These are phyloP conservation scores for Rosa hybrid DNA, from an alignment of 331 rosid species.

Conservation along the genomic window DNA sequence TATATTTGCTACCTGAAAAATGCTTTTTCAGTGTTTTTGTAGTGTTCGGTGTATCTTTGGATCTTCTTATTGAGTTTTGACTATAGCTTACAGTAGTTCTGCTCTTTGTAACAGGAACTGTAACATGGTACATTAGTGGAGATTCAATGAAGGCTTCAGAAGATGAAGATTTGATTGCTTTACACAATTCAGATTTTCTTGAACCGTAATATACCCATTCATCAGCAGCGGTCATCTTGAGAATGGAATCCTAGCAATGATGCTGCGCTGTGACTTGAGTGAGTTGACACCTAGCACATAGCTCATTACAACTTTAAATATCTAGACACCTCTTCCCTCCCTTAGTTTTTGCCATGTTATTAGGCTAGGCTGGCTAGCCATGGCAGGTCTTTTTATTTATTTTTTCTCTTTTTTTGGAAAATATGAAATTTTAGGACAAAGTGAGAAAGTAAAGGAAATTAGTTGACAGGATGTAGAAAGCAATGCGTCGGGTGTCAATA, in stretches of 20 bases:
- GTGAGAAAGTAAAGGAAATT: conserved; percentile 1
- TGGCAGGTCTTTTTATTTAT: background rate
- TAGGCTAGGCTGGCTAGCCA: conserved; percentile 11
- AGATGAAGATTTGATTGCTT: conserved; percentile 67
- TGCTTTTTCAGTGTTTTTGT: background rate
- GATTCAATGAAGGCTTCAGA: conserved; percentile 66
- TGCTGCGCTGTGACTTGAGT: conserved; percentile 16
- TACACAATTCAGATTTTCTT: conserved; percentile 54
- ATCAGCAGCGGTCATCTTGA: background rate
- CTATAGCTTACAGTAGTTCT: conserved; percentile 20
- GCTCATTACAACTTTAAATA: background rate
- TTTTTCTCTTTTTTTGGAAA: background rate
- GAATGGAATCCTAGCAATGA: conserved; percentile 21
- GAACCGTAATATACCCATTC: conserved; percentile 37
- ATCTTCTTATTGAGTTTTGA: background rate
- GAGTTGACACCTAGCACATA: background rate
- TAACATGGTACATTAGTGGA: conserved; percentile 59
- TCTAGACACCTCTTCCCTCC: background rate
- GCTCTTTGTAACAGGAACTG: conserved; percentile 45
- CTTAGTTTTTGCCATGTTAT: background rate
- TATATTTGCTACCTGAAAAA: background rate
- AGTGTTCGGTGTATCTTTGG: background rate
- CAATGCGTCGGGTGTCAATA: conserved; percentile 17
- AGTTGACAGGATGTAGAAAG: background rate
- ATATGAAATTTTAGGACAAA: conserved; percentile 1